phyloP scores from a whole-genome alignment of 2,329 filamentous ascomycete genomes.

The Fusarium pseudoanthophilum region DNA sequence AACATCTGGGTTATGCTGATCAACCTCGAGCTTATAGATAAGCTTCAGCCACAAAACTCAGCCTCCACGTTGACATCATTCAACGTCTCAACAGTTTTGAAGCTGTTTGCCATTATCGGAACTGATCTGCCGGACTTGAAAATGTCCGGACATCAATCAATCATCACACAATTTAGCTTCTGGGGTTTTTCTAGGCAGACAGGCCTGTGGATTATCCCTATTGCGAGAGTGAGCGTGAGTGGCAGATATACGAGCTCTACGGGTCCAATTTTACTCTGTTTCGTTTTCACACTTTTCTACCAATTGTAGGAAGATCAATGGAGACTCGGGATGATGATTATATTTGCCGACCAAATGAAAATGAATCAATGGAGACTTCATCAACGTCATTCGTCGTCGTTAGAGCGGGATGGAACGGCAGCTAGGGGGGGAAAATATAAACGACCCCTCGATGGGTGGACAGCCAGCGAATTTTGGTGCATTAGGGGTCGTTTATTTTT shows the following conservation, averaged over 20 bases:
- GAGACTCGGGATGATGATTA: too few species aligned
- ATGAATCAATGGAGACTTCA: not conserved
- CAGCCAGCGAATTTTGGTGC: too few species aligned
- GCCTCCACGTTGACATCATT: not conserved
- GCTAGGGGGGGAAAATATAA: too few species aligned
- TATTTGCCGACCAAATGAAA: too few species aligned
- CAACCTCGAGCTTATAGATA: not conserved
- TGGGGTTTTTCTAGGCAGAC: rapidly evolving
- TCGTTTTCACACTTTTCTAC: not conserved
- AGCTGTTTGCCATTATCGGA: not conserved
- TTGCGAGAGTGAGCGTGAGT: not conserved
- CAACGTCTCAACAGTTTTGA: not conserved
- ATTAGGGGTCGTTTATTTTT: too few species aligned
- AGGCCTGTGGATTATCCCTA: not conserved
- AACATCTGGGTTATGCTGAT: not conserved
- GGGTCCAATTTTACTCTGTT: too few species aligned
- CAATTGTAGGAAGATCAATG: not conserved
- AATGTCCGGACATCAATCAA: not conserved
- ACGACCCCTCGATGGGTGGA: too few species aligned
- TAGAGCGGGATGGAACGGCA: not conserved
- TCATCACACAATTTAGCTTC: rapidly evolving
- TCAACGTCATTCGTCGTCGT: not conserved
- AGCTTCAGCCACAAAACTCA: not conserved
- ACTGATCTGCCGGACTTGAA: not conserved
- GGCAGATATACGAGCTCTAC: not conserved